phyloP scores from a whole-genome alignment of 1,284 basidiomycete genomes.

The Irpex rosettiformis region DNA sequence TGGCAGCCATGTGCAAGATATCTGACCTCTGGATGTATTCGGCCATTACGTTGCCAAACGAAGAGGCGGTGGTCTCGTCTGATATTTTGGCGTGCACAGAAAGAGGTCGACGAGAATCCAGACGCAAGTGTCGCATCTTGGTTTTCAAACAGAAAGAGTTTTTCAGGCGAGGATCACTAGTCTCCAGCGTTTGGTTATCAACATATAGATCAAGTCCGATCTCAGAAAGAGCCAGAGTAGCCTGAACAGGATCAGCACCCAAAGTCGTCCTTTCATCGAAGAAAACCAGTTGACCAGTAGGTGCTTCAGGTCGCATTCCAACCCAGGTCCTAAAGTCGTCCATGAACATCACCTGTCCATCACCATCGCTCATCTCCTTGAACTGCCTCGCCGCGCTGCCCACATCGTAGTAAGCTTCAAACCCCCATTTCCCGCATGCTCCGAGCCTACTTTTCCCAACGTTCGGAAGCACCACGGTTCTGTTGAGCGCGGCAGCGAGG shows the following conservation, averaged over 20 bases:
- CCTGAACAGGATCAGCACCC: not conserved
- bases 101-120: conserved; percentile 11
- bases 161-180: conserved; percentile 12
- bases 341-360: conserved; percentile 25
- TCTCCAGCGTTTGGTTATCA: conserved; percentile 6
- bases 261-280: conserved; percentile 15
- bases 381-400: conserved; percentile 20
- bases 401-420: conserved; percentile 44
- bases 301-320: conserved; percentile 22
- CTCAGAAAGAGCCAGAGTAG: not conserved
- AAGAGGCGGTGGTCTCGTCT: not conserved
- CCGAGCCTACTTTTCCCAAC: conserved; percentile 47
- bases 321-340: conserved; percentile 37
- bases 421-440: conserved; percentile 40
- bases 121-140: conserved; percentile 17
- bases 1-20: not conserved
- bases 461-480: conserved; percentile 50
- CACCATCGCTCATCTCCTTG: conserved; percentile 1
- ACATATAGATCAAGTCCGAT: conserved; percentile 11
- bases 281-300: conserved; percentile 25
- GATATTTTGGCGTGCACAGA: conserved; percentile 10
- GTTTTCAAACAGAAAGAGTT: conserved; percentile 19
- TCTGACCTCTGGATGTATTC: not conserved
- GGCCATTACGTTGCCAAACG: not conserved
- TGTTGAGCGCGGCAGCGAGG: conserved; percentile 39